Percentiles rank a stretch among this genome's conserved stretches.
These are phyloP conservation scores for Fusarium sp. DNA, from an alignment of 2,329 filamentous ascomycete genomes.

Conservation along the genomic window DNA sequence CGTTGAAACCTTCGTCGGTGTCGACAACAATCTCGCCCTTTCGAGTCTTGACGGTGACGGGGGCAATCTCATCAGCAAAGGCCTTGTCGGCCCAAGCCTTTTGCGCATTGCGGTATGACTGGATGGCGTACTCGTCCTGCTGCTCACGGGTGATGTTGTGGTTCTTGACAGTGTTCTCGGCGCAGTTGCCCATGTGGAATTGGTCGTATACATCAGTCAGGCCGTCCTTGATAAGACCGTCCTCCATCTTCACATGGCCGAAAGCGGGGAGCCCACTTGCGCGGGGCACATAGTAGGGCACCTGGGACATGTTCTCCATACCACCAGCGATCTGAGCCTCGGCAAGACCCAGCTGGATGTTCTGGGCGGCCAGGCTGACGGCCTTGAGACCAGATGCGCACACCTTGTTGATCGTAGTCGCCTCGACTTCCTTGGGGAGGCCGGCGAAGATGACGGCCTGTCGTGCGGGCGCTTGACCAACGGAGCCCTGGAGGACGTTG, in stretches of 20 bases:
- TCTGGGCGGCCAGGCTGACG: slow-evolving; percentile 88
- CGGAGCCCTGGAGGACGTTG: slow-evolving; percentile 85
- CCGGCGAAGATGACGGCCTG: slow-evolving; percentile 92
- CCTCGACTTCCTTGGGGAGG: slow-evolving; percentile 82
- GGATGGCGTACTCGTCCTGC: slow-evolving; percentile 91
- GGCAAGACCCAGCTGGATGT: slow-evolving; percentile 90
- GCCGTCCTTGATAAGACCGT: slow-evolving; percentile 93
- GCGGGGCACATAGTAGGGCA: slow-evolving; percentile 89
- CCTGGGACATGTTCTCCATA: slow-evolving; percentile 97
- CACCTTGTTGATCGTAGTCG: slow-evolving; percentile 96
- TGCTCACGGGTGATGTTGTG: slow-evolving; percentile 81
- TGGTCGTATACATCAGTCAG: slow-evolving; percentile 97
- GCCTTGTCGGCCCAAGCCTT: slow-evolving; percentile 84
- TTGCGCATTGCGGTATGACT: slow-evolving; percentile 89
- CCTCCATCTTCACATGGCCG: slow-evolving; percentile 87
- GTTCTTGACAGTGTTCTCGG: slow-evolving; percentile 93
- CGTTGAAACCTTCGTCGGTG: slow-evolving; percentile 89
- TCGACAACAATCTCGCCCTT: slow-evolving; percentile 85
- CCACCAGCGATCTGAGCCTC: slow-evolving; percentile 93
- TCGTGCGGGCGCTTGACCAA: slow-evolving; percentile 91
- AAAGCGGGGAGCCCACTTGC: slow-evolving; percentile 86
- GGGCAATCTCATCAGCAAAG: slow-evolving; percentile 90
- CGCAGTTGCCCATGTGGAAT: slow-evolving; percentile 98
- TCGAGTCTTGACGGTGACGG: slow-evolving; percentile 84
- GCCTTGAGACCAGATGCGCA: slow-evolving; percentile 96